These are phyloP conservation scores for Bipolaris oryzae DNA, from an alignment of 2,329 filamentous ascomycete species.

Conservation along the genomic window DNA sequence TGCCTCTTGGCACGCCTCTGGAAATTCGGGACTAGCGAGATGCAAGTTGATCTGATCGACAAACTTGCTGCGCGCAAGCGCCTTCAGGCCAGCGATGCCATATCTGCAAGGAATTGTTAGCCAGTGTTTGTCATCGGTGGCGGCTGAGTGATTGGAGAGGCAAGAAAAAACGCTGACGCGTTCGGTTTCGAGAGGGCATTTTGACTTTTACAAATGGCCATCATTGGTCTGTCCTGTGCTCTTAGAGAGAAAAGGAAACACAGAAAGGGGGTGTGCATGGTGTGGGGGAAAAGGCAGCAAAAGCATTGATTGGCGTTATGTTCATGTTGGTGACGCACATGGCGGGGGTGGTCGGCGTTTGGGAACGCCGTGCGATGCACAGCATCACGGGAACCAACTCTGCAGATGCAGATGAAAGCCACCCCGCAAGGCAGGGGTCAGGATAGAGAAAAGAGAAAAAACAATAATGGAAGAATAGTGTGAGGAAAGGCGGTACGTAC, in stretches of 20 bases:
- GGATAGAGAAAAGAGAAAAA: conserved; percentile 18
- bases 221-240: conserved; percentile 27
- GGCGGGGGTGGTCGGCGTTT: conserved; percentile 38
- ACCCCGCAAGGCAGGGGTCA: conserved; percentile 19
- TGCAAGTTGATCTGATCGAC: conserved; percentile 53
- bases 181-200: conserved; percentile 21
- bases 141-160: conserved; percentile 14
- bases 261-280: conserved; percentile 7
- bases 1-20: conserved; percentile 56
- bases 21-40: conserved; percentile 53
- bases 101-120: conserved; percentile 48
- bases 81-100: conserved; percentile 55
- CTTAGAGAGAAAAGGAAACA: conserved; percentile 9
- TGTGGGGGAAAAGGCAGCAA: conserved; percentile 14
- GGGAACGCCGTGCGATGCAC: conserved; percentile 28
- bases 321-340: conserved; percentile 33
- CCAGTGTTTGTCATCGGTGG: conserved; percentile 9
- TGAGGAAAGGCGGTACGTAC: conserved; percentile 38
- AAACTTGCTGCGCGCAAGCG: conserved; percentile 55
- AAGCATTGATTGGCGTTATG: conserved; percentile 33
- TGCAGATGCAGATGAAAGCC: conserved; percentile 16
- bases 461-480: not conserved
- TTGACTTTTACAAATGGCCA: conserved; percentile 9
- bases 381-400: conserved; percentile 18
- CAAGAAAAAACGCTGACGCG: conserved; percentile 28